Base-by-base conservation (phyloP, 1,284 basidiomycete species). In the Melanopsichium pennsylvanicum region DNA sequence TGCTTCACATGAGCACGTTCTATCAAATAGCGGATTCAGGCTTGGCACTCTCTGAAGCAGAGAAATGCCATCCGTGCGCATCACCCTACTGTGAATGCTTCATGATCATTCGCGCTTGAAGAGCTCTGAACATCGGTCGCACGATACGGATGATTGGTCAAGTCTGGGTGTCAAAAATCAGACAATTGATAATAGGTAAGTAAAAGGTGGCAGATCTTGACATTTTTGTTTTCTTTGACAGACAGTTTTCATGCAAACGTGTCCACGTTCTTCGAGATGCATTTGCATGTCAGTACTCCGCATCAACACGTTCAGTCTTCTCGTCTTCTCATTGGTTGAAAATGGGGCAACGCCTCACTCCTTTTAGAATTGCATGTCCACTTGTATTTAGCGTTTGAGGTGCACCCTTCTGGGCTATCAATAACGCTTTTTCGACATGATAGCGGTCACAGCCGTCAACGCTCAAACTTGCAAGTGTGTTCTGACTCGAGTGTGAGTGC, bases 221-320 rank as follows among this genome's bases (percentile, higher is more conserved):
- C 27, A 13, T 13, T 29, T 13, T 41, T 16, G 16, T 44, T 44
- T 44, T 16, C 18, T 44, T 44, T 44, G 54, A n/a, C 43, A 22
- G n/a, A 29, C 16, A 35, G 38, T 47, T n/a, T n/a, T 52, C 57
- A 52, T 60, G 49, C 49, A 60, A 3, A n/a, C 3, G 19, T 52
- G 57, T 48, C 44, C 57, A 60, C 57, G 57, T 60, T 60, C 49
- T 48, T 52, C 44, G 35, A 41, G 23, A 33, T 39, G 44, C 49
- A 56, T 19, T 18, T 21, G 13, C 8, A 15, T 8, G 15, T 52
- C 49, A 48, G 57, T 49, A 60, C 57, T 60, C 57, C 57, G 57
- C 49, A 60, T 31, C 16, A 5, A 41, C 57, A 60, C 57, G 57
- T 60, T 60, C 29, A 12, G 9, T 10, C 3, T 29, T 44, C 16